phyloP scores from a whole-genome alignment of 768 basidiomycete genomes.

The Chiua virens region DNA sequence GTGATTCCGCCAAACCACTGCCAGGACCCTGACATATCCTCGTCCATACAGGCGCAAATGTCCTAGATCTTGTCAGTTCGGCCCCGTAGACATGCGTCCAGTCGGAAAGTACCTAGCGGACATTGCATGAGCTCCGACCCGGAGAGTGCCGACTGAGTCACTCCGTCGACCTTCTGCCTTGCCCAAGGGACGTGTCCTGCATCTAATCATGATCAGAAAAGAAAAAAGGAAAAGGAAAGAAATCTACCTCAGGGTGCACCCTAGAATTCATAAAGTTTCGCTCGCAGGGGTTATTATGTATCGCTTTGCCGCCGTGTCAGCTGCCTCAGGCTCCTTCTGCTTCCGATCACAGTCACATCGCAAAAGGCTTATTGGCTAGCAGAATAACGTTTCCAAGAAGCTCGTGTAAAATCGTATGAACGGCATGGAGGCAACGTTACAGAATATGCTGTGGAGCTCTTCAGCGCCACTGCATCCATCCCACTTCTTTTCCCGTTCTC shows the following conservation, averaged over 20 bases:
- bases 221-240: conserved; percentile 6
- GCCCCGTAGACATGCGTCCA: conserved; percentile 15
- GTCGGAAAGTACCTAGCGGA: neutral
- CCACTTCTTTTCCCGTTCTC: conserved; percentile 1
- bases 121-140: conserved; percentile 17
- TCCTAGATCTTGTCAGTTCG: conserved; percentile 13
- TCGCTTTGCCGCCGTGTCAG: conserved; percentile 14
- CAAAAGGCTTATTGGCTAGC: conserved; percentile 10
- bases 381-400: conserved; percentile 20
- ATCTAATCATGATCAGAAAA: conserved; percentile 16
- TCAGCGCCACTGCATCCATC: neutral
- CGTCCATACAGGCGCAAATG: conserved; percentile 5
- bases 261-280: conserved; percentile 25
- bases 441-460: conserved; percentile 16
- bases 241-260: conserved; percentile 32
- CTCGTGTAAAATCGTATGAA: conserved; percentile 8
- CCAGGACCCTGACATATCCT: conserved; percentile 6
- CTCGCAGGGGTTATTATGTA: conserved; percentile 34
- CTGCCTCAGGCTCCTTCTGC: conserved; percentile 9
- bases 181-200: conserved; percentile 10
- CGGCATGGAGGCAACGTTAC: conserved; percentile 29
- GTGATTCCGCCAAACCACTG: neutral
- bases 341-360: conserved; percentile 24
- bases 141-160: conserved; percentile 22
- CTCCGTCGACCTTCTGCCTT: conserved; percentile 4